Evolutionary conservation across 176 grass and related monocot genomes (phyloP), one percentile per base, ranked within the genome.

Genomic region (Carex myosuroides): DNA sequence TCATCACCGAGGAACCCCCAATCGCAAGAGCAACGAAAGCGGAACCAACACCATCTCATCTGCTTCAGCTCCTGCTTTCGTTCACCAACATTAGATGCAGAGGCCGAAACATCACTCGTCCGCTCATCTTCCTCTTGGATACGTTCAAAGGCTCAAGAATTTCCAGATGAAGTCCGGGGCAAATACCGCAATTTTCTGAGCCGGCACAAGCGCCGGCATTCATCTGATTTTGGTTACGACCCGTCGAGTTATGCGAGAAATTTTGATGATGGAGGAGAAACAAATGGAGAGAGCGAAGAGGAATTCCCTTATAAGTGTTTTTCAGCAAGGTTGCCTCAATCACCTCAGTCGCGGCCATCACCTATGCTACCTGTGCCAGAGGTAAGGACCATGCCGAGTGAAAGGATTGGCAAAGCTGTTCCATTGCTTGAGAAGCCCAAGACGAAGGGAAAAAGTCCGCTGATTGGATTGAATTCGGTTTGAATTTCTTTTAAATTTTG

Each of bases 171-270:
- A n/a, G 37, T 70, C 16, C 26, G 21, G 26, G 60, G 85, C 5
- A 79, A 80, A 69, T 69, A 18, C 61, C 73, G 41, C 46, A 80
- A 14, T 68, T 18, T 69, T 59, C 3, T 66, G 14, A 20, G 60
- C 41, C 62, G 61, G 16, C 75, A 86, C 60, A 79, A 68, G n/a
- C 73, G 85, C 4, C 46, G 61, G 18, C 75, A 86, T 20, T 81
- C 85, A 13, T 81, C 75, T 3, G 85, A 86, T 20, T 81, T 86
- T 16, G 62, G 50, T 26, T 86, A 86, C n/a, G 85, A 86, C n/a
- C 85, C 76, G 1, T 32, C 70, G 9, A 86, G 85, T 57, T 86
- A 86, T 59, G 61, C 85, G 2, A 73, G 75, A 50, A 86, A 86
- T 42, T 86, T 86, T 9, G 85, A 86, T 46, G 76, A 81, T 22